These are phyloP conservation scores for Brassica nigra DNA, from an alignment of 345 rosid genomes.

Conservation along the genomic window DNA sequence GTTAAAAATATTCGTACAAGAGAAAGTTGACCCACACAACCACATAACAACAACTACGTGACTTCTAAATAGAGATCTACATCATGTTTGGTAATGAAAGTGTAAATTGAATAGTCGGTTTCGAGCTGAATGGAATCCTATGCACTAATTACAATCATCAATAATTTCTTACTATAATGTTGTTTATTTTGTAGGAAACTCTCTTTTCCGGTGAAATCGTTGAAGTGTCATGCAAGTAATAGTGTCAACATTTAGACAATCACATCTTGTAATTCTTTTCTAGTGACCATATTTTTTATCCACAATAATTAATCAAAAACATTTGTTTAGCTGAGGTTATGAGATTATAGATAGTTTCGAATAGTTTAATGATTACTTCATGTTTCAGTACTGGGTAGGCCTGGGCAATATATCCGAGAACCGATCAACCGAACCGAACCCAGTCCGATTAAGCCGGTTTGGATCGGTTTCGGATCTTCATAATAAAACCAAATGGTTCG, in stretches of 20 bases:
- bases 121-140: conserved; percentile 29
- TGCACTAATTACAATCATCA: conserved; percentile 2
- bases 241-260: conserved; percentile 9
- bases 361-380: too few relatives aligned
- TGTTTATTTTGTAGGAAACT: neutral
- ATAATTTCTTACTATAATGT: neutral
- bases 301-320: neutral
- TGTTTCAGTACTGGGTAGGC: neutral
- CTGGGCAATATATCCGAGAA: too few relatives aligned
- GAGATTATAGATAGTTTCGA: too few relatives aligned
- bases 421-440: too few relatives aligned
- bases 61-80: conserved; percentile 14
- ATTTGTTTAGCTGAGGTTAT: neutral
- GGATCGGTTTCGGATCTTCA: too few relatives aligned
- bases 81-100: conserved; percentile 24
- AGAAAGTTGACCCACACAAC: conserved; percentile 30
- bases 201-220: neutral
- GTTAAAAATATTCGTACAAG: neutral
- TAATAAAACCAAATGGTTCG: too few relatives aligned
- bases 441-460: too few relatives aligned
- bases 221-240: neutral
- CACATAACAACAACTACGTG: conserved; percentile 13
- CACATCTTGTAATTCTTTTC: conserved; percentile 2
- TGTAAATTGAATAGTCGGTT: conserved; percentile 11
- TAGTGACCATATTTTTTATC: neutral